Conservation (phyloP, 306 rosid genomes). For the Fagus crenata region DNA sequence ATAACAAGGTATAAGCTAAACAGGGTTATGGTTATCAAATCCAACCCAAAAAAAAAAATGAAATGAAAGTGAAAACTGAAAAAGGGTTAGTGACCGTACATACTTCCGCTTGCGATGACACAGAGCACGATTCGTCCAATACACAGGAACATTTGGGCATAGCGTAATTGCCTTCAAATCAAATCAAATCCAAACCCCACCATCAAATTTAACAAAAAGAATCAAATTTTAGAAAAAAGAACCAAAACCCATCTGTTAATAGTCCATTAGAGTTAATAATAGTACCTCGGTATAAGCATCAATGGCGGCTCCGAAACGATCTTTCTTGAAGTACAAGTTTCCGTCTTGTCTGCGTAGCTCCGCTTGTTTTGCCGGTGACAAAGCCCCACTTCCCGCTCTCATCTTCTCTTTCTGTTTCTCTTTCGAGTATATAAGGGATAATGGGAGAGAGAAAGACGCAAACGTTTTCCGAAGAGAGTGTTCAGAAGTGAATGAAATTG, state of each 20-base stretch:
- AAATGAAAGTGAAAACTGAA: background rate
- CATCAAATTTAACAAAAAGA: background rate
- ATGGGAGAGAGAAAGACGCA: too few relatives aligned
- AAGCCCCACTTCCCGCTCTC: conserved; percentile 46
- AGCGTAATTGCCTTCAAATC: conserved; percentile 65
- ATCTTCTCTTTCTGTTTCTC: background rate
- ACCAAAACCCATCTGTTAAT: background rate
- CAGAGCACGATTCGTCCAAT: conserved; percentile 87
- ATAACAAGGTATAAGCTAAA: conserved; percentile 1
- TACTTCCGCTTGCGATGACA: conserved; percentile 93
- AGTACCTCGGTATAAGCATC: conserved; percentile 91
- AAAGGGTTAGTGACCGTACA: conserved; percentile 36
- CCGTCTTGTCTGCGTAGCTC: conserved; percentile 70
- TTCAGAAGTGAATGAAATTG: too few relatives aligned
- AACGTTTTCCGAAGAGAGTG: too few relatives aligned
- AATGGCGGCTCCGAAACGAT: conserved; percentile 80
- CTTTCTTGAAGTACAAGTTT: conserved; percentile 73
- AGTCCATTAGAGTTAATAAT: too few relatives aligned
- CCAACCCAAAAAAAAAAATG: background rate
- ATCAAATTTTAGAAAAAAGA: background rate
- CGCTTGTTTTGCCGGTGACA: conserved; percentile 51
- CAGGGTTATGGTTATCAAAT: background rate
- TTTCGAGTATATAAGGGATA: background rate
- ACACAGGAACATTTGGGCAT: conserved; percentile 76
- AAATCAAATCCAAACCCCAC: background rate